Percentiles rank a stretch among this genome's conserved stretches.
Evolutionary conservation across 2,329 filamentous ascomycete genomes (phyloP).

Genomic region (Fusarium circinatum): DNA sequence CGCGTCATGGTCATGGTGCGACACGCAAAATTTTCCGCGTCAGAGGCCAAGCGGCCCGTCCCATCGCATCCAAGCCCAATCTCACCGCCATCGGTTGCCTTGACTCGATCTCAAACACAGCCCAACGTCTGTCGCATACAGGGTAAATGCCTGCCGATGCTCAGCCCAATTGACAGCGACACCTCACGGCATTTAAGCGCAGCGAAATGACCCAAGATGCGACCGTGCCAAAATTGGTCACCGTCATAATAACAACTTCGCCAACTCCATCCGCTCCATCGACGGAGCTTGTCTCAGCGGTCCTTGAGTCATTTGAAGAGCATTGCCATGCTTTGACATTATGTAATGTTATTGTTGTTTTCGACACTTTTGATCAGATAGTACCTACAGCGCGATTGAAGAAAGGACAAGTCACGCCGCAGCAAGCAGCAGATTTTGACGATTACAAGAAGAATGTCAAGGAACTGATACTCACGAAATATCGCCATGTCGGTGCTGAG

Average conservation of each 20-base stretch:
- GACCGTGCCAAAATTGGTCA: conserved; percentile 27
- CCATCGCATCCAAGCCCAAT: conserved; percentile 1
- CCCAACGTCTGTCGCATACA: conserved; percentile 2
- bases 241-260: conserved; percentile 63
- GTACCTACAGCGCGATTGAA: conserved; percentile 58
- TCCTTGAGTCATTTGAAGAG: conserved; percentile 56
- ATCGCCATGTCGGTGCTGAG: not conserved
- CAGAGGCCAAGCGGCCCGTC: conserved; percentile 18
- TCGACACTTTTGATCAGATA: conserved; percentile 63
- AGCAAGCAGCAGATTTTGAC: conserved; percentile 54
- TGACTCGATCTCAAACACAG: conserved; percentile 1
- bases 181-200: not conserved
- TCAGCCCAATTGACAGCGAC: not conserved
- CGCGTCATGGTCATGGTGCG: not conserved
- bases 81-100: conserved; percentile 11
- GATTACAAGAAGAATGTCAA: conserved; percentile 61
- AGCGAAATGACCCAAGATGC: conserved; percentile 15
- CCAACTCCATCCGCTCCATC: conserved; percentile 65
- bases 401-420: conserved; percentile 61
- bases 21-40: conserved; percentile 14
- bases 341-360: conserved; percentile 61
- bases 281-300: conserved; percentile 60
- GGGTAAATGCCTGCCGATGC: conserved; percentile 13
- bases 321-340: conserved; percentile 54
- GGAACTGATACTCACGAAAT: conserved; percentile 46